Base-by-base conservation (phyloP, 805 yeast genomes). In the Blastobotrys parvus region DNA sequence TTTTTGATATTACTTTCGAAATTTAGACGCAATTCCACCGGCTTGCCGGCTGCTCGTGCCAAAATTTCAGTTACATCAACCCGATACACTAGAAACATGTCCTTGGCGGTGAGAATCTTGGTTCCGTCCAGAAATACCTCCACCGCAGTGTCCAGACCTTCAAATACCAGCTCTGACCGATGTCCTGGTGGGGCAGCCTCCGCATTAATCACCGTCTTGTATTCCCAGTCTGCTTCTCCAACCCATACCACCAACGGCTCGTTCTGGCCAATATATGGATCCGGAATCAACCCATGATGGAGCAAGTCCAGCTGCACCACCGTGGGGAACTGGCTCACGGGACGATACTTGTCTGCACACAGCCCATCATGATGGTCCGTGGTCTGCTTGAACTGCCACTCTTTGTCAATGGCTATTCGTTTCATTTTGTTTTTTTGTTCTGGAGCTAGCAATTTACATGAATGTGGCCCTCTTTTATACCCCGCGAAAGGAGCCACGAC, bases 191-290 rank as follows among this genome's bases (percentile, higher is more conserved):
- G 41, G 17, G 29, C 21, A 3, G 6, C 16, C 13, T 23, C 25
- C n/a, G n/a, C n/a, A n/a, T n/a, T n/a, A 11, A 25, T 8, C 11
- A 11, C 7, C 2, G 51, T 47, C 29, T 35, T 29, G 49, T 74
- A 74, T 44, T 68, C 72, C 78, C 78, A 74, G 38, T 64, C 69
- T 6, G 50, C 50, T 37, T 69, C 68, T 2, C 71, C 74, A 8
- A 74, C 69, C 77, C 77, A 74, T 55, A 70, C 75, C 8, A 67
- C 67, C 8, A 50, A 42, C 17, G 50, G 51, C 49, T 71, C 76
- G 46, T 72, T 71, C 44, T 52, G 46, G 47, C 70, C 71, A 2
- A 59, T 20, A 48, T 67, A 69, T 0, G 77, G 78, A 47, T 72
- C 72, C 1, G 67, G 65, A 17, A 74, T 70, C 35, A 57, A 51